These are phyloP conservation scores for Puccinia coronata DNA, from an alignment of 1,284 basidiomycete species.

Conservation along the genomic window DNA sequence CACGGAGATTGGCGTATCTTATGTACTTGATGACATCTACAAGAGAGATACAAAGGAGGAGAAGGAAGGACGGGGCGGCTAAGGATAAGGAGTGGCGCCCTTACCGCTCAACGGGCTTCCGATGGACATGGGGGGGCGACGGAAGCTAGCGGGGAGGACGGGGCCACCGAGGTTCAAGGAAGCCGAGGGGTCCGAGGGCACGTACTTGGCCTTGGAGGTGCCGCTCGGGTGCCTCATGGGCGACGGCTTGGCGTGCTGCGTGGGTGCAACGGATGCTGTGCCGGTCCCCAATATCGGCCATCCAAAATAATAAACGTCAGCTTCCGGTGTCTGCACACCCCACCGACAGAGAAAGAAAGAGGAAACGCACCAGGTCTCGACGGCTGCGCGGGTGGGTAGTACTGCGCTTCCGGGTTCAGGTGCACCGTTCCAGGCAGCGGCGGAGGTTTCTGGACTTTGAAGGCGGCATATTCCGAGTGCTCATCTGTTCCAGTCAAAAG, in stretches of 20 bases:
- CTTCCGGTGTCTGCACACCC: neutral
- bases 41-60: too few species aligned
- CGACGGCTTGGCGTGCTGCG: conserved; percentile 32
- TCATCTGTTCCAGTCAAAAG: too few species aligned
- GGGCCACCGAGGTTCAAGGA: conserved; percentile 33
- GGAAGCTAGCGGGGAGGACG: conserved; percentile 37
- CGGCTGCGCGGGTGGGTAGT: conserved; percentile 27
- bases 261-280: conserved; percentile 35
- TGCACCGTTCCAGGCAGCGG: neutral
- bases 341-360: neutral
- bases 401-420: conserved; percentile 6
- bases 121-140: conserved; percentile 8
- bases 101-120: conserved; percentile 31
- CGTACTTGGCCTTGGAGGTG: neutral
- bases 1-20: too few species aligned
- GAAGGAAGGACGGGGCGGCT: too few species aligned
- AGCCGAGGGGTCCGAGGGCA: neutral
- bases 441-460: conserved; percentile 3
- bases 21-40: too few species aligned
- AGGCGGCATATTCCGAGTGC: conserved; percentile 38
- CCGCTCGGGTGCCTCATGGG: conserved; percentile 3
- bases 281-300: too few species aligned
- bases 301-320: neutral
- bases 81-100: too few species aligned
- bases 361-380: conserved; percentile 34